phyloP scores from a whole-genome alignment of 306 rosid species.

The Fragaria iinumae region DNA sequence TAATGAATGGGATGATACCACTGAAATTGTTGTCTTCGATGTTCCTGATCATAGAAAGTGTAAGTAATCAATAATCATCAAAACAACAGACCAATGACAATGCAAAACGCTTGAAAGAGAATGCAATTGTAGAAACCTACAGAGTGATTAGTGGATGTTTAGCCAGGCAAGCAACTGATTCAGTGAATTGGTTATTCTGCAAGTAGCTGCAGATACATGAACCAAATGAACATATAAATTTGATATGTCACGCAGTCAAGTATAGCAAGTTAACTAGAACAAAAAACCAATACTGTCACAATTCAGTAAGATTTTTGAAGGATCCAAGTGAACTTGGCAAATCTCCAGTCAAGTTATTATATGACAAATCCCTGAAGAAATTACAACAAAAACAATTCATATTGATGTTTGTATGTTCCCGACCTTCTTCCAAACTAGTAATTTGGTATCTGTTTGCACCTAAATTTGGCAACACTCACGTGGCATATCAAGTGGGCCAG shows the following conservation, averaged over 20 bases:
- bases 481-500: no score
- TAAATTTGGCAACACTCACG: no score
- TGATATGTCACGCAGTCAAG: constrained; percentile 15
- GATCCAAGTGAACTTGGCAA: constrained; percentile 85
- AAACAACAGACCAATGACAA: constrained; percentile 7
- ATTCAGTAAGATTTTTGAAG: constrained; percentile 50
- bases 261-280: not conserved
- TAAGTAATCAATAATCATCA: constrained; percentile 14
- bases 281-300: constrained; percentile 45
- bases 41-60: constrained; percentile 53
- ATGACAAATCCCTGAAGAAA: constrained; percentile 38
- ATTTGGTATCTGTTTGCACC: not conserved
- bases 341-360: constrained; percentile 79
- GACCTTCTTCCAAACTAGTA: not conserved
- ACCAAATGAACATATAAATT: constrained; percentile 16
- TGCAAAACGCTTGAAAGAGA: not conserved
- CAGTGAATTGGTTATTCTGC: constrained; percentile 77
- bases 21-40: constrained; percentile 76
- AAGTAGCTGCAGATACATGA: constrained; percentile 51
- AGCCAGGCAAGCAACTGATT: constrained; percentile 83
- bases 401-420: constrained; percentile 49
- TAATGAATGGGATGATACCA: constrained; percentile 69
- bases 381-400: no score
- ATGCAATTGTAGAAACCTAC: constrained; percentile 38
- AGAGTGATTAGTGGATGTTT: constrained; percentile 70